Base-by-base conservation (phyloP, 139 green algal genomes). In the Spirogloea muscicola region DNA sequence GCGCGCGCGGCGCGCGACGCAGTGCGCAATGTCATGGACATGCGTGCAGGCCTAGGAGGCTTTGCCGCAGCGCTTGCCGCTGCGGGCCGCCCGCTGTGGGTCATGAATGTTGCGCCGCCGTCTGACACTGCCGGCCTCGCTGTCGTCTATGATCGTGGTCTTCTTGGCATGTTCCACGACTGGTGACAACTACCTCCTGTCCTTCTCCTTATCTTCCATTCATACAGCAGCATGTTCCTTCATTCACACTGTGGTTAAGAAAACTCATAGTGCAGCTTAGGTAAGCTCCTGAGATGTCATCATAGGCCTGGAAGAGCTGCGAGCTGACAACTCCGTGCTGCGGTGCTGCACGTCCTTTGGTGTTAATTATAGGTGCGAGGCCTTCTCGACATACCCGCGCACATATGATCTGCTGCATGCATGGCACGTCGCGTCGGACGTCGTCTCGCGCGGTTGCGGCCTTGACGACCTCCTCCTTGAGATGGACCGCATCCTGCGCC, bases 351-450 rank as follows among this genome's bases (percentile, higher is more conserved):
- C n/a, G n/a, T n/a, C n/a, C n/a, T n/a, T n/a, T n/a, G n/a, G n/a
- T 51, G 43, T 64, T 64, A 10, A 64, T 16, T 68, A 36, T 43
- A 73, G 64, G 64, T 73, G 64, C 38, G 64, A 73, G 43, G 42
- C 64, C 16, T 73, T 73, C 64, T 73, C 64, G 6, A 73, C 64
- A 7, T 73, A 73, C 49, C 64, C 64, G 44, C 64, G 64, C 48
- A 73, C 64, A 18, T 73, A 73, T 31, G 64, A 73, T 43, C n/a
- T 73, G 44, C 10, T 73, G 6, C 64, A 73, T 65, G 64, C 64
- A 21, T 16, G 18, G n/a, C 16, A 42, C 34, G 55, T 64, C 10
- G 31, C 38, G 9, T 71, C 62, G 5, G n/a, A 29, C 18, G 42
- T 63, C 7, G 16, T 21, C n/a, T 10, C 29, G 2, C n/a, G 33